Evolutionary conservation across 1,284 basidiomycete species (phyloP).

Genomic region (Crocinoboletus sp.): DNA sequence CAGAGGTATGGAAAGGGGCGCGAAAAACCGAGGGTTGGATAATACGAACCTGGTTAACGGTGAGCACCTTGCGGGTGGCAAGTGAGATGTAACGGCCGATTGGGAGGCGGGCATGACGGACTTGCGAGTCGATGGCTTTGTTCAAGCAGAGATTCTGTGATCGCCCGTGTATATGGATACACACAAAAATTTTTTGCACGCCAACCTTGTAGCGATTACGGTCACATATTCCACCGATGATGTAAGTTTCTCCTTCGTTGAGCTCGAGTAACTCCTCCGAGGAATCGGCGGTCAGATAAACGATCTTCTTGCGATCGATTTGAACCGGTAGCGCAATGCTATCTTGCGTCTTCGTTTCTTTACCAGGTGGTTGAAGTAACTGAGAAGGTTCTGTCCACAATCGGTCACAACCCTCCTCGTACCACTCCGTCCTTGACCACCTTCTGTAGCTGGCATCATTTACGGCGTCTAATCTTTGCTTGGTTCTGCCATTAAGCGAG

Average conservation of each 20-base stretch:
- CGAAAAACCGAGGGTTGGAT: not conserved
- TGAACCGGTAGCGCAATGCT: not conserved
- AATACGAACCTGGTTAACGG: slow-evolving; percentile 77
- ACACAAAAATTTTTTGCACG: not conserved
- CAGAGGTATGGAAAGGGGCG: not conserved
- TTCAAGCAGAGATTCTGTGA: slow-evolving; percentile 81
- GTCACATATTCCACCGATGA: slow-evolving; percentile 97
- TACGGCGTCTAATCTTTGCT: slow-evolving; percentile 62
- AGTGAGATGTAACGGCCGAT: slow-evolving; percentile 87
- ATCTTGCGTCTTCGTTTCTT: slow-evolving; percentile 8
- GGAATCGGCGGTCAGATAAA: slow-evolving; percentile 97
- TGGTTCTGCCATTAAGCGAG: slow-evolving; percentile 69
- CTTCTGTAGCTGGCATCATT: slow-evolving; percentile 68
- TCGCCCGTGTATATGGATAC: not conserved
- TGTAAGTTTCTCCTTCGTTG: slow-evolving; percentile 82
- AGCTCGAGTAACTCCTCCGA: slow-evolving; percentile 80
- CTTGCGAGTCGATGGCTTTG: slow-evolving; percentile 73
- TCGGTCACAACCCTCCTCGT: slow-evolving; percentile 64
- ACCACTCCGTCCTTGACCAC: slow-evolving; percentile 84
- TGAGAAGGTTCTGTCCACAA: slow-evolving; percentile 47
- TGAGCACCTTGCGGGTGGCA: slow-evolving; percentile 91
- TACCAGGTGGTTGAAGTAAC: slow-evolving; percentile 3
- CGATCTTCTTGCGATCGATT: slow-evolving; percentile 46
- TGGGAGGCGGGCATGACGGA: slow-evolving; percentile 88
- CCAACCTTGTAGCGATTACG: slow-evolving; percentile 91